Percentiles rank a stretch among this genome's conserved stretches.
Conservation (phyloP, 2,329 filamentous ascomycete species). For the Alternaria ventricosa region DNA sequence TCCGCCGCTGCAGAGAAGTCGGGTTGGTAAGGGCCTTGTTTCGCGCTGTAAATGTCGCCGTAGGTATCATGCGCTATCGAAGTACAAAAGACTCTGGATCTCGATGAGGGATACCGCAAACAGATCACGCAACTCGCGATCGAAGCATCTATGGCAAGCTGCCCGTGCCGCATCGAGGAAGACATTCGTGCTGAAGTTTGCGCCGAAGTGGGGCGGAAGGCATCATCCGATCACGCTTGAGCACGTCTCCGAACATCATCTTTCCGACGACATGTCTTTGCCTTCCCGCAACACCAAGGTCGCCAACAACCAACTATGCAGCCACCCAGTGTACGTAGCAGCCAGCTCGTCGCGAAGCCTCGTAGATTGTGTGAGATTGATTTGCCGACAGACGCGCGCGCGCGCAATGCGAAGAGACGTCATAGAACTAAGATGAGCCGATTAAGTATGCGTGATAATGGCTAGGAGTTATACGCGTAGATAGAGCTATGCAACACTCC, state of each 20-base stretch:
- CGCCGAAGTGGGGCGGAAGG: neutral
- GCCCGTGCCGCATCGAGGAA: neutral
- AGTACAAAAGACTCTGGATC: neutral
- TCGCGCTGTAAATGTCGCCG: neutral
- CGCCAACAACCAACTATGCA: neutral
- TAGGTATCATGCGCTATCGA: neutral
- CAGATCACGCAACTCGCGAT: neutral
- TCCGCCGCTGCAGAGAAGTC: neutral
- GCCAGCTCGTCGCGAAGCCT: neutral
- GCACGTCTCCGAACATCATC: neutral
- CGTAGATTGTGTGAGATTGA: neutral
- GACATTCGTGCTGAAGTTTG: constrained; percentile 1
- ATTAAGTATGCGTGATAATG: neutral
- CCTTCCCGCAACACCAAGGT: neutral
- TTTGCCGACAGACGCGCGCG: neutral
- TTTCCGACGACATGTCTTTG: neutral
- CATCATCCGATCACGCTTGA: constrained; percentile 2
- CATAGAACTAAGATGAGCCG: neutral
- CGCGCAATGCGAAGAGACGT: neutral
- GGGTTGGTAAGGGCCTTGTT: neutral
- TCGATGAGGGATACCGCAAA: neutral
- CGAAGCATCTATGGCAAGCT: neutral
- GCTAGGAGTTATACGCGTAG: neutral
- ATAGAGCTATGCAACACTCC: neutral
- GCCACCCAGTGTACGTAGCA: neutral